phyloP scores from a whole-genome alignment of 495 filamentous ascomycete genomes.

The Oleoguttula mirabilis region DNA sequence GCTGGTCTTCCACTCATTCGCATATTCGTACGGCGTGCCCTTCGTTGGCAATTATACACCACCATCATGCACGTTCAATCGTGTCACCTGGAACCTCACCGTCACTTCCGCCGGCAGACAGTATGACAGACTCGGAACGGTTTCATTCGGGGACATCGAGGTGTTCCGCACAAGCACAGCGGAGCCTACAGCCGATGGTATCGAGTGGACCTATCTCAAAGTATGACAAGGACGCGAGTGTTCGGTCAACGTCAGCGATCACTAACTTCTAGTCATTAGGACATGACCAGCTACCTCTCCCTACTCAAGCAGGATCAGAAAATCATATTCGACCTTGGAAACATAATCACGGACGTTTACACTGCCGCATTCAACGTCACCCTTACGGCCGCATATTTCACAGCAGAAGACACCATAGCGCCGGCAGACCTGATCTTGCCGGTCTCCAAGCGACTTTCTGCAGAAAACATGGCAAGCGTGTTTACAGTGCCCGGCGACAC shows the following conservation, averaged over 20 bases:
- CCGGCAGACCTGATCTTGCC: conserved; percentile 62
- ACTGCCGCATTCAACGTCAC: conserved; percentile 76
- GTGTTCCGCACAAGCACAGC: conserved; percentile 81
- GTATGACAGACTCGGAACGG: conserved; percentile 65
- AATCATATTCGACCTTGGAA: conserved; percentile 75
- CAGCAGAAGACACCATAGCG: conserved; percentile 31
- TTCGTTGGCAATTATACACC: conserved; percentile 69
- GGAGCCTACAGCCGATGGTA: conserved; percentile 61
- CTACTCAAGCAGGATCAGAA: conserved; percentile 58
- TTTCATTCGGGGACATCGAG: conserved; percentile 73
- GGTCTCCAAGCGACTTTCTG: conserved; percentile 51
- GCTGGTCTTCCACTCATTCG: conserved; percentile 66
- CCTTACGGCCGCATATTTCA: conserved; percentile 66
- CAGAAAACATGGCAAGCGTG: conserved; percentile 44
- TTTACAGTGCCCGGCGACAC: conserved; percentile 58
- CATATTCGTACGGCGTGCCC: conserved; percentile 62
- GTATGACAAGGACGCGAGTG: not conserved
- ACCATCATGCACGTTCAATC: conserved; percentile 60
- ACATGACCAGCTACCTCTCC: conserved; percentile 61
- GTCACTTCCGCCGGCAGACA: conserved; percentile 63
- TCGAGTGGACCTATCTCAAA: conserved; percentile 66
- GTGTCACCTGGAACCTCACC: conserved; percentile 70
- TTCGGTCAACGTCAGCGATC: not conserved
- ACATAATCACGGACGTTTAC: conserved; percentile 60
- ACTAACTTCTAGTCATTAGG: conserved; percentile 23